Conservation (phyloP, 1,139 yeast species). For the Maudiozyma humilis region DNA sequence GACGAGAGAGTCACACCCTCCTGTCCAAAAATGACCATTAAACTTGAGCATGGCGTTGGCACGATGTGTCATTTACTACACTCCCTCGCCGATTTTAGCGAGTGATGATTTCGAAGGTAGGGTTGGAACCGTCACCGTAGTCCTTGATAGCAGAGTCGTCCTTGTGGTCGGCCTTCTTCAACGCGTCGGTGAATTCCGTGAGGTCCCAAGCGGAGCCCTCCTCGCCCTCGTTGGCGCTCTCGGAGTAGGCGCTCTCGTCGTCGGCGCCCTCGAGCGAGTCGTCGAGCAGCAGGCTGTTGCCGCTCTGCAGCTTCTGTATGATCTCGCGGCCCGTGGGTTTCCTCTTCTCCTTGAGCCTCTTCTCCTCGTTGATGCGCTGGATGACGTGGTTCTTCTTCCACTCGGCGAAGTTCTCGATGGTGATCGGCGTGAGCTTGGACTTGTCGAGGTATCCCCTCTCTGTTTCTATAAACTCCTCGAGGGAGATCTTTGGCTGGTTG, state of each 20-base stretch:
- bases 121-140: slow-evolving; percentile 37
- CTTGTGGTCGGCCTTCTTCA: slow-evolving; percentile 23
- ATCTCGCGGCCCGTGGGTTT: slow-evolving; percentile 73
- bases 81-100: too few species aligned
- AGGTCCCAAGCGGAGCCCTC: slow-evolving; percentile 65
- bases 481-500: slow-evolving; percentile 78
- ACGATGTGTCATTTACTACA: not conserved
- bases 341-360: slow-evolving; percentile 44
- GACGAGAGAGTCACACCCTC: too few species aligned
- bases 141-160: slow-evolving; percentile 32
- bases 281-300: slow-evolving; percentile 41
- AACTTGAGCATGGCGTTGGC: too few species aligned
- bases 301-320: slow-evolving; percentile 47
- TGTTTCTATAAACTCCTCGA: slow-evolving; percentile 92
- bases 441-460: slow-evolving; percentile 83
- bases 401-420: slow-evolving; percentile 66
- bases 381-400: slow-evolving; percentile 73
- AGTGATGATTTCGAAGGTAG: slow-evolving; percentile 29
- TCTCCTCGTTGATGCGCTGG: slow-evolving; percentile 53
- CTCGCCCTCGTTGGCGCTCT: slow-evolving; percentile 25
- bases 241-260: slow-evolving; percentile 38
- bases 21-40: too few species aligned
- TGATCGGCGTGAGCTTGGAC: slow-evolving; percentile 76
- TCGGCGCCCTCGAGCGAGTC: slow-evolving; percentile 34
- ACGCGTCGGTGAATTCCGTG: slow-evolving; percentile 38